These are phyloP conservation scores for Diaporthe sp. DNA, from an alignment of 2,329 filamentous ascomycete genomes.

Conservation along the genomic window DNA sequence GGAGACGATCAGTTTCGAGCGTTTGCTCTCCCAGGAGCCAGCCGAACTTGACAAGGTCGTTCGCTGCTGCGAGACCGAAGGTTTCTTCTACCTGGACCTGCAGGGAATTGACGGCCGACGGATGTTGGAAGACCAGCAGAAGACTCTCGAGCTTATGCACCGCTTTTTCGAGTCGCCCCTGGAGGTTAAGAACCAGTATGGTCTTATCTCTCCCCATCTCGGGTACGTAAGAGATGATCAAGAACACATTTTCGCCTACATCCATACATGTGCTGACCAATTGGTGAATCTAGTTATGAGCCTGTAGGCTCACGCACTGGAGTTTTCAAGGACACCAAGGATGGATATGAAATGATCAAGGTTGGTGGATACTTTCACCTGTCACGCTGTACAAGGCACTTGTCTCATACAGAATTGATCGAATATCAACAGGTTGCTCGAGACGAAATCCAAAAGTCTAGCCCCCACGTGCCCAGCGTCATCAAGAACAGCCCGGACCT, in stretches of 20 bases:
- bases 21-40: conserved; percentile 67
- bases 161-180: conserved; percentile 67
- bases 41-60: conserved; percentile 66
- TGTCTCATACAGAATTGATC: background rate
- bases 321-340: conserved; percentile 61
- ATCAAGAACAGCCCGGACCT: conserved; percentile 64
- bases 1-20: conserved; percentile 65
- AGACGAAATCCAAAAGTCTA: conserved; percentile 47
- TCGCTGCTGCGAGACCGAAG: conserved; percentile 62
- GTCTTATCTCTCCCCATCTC: conserved; percentile 66
- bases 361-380: conserved; percentile 41
- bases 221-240: conserved; percentile 52
- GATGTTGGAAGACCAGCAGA: conserved; percentile 65
- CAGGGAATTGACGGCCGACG: conserved; percentile 65
- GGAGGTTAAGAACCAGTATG: conserved; percentile 69
- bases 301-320: conserved; percentile 63
- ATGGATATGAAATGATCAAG: conserved; percentile 69
- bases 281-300: conserved; percentile 55
- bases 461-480: conserved; percentile 56
- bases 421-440: conserved; percentile 63
- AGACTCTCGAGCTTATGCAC: conserved; percentile 67
- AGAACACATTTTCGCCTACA: conserved; percentile 4
- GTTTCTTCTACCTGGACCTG: conserved; percentile 70
- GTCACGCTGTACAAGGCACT: background rate
- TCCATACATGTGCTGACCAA: background rate